A percentile compares a stretch with the other conserved stretches of the same genome.
Evolutionary conservation across 2,329 filamentous ascomycete species (phyloP).

Genomic region (Chaetomiaceae sp.): DNA sequence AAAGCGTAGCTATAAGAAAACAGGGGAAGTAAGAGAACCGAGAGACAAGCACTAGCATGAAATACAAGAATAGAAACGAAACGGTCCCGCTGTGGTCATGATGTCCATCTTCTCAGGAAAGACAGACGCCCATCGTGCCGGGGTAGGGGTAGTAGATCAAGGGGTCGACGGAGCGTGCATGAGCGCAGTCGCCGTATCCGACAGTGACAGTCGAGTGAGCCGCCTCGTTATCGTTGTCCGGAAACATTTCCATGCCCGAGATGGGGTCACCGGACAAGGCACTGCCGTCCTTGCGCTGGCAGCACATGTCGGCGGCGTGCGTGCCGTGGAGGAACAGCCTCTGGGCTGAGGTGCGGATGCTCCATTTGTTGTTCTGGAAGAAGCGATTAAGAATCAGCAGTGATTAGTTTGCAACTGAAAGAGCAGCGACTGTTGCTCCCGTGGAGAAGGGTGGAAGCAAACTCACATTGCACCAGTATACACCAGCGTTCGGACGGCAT

Average conservation of each 20-base stretch:
- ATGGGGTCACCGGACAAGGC: background rate
- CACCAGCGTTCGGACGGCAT: background rate
- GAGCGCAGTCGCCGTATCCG: conserved; percentile 1
- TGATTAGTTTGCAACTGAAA: too few relatives aligned
- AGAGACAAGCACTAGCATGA: too few relatives aligned
- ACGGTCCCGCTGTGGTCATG: too few relatives aligned
- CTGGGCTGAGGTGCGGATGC: background rate
- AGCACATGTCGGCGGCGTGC: background rate
- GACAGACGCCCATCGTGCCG: background rate
- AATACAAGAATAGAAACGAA: too few relatives aligned
- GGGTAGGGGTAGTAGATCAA: background rate
- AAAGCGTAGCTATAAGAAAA: too few relatives aligned
- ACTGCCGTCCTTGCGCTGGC: background rate
- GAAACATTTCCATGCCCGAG: conserved; percentile 1
- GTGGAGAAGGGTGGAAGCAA: too few relatives aligned
- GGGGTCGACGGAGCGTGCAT: background rate
- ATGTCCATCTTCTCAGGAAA: too few relatives aligned
- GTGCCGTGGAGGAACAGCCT: background rate
- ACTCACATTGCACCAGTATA: conserved; percentile 13
- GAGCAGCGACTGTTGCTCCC: too few relatives aligned
- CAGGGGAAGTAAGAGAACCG: too few relatives aligned
- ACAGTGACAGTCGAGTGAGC: background rate
- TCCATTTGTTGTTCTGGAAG: conserved; percentile 1
- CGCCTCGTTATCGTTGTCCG: conserved; percentile 1
- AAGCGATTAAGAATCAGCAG: background rate